Base-by-base conservation (phyloP, 371 early-diverging fungal species). In the Circinella umbellata region DNA sequence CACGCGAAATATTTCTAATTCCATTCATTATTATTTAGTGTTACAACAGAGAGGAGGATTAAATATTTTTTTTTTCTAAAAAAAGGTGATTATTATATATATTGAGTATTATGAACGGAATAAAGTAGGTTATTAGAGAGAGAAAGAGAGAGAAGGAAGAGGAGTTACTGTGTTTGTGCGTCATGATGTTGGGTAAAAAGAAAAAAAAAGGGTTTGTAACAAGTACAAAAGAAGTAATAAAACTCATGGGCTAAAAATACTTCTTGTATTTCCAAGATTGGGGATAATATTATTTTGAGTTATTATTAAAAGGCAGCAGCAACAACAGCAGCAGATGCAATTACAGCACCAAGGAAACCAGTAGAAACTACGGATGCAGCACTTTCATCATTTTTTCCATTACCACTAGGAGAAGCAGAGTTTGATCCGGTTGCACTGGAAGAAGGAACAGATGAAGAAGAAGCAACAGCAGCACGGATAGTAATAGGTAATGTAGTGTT, bases 401-500 rank as follows among this genome's bases (percentile, higher is more conserved):
- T 27, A 51, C 51, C n/a, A n/a, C 51, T 51, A 5, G 51, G 5
- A 13, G 8, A 13, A 5, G 51, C 17, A n/a, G 51, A 51, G 1
- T 8, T 13, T 5, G 51, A 13, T 8, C 14, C 14, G 1, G 51
- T 13, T 13, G 51, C 51, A n/a, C 57, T 57, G n/a, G 66, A 66
- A 5, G 66, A 66, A 37, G 68, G 60, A 8, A 39, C 37, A 11
- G 64, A 36, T 3, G 70, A 64, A 27, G 70, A 36, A 47, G 60
- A 47, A 13, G 61, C 53, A 7, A 69, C 75, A 47, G 77, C 68
- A 53, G 83, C 80, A 66, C 73, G 71, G 63, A 82, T 77, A 38
- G 71, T 36, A 61, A 82, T 77, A 34, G 83, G 75, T 10, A 82
- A 65, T 42, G 80, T 73, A 7, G 75, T 76, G 51, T 82, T 82